Conservation (phyloP, 83 land plant genomes). For the Picea mariana region DNA sequence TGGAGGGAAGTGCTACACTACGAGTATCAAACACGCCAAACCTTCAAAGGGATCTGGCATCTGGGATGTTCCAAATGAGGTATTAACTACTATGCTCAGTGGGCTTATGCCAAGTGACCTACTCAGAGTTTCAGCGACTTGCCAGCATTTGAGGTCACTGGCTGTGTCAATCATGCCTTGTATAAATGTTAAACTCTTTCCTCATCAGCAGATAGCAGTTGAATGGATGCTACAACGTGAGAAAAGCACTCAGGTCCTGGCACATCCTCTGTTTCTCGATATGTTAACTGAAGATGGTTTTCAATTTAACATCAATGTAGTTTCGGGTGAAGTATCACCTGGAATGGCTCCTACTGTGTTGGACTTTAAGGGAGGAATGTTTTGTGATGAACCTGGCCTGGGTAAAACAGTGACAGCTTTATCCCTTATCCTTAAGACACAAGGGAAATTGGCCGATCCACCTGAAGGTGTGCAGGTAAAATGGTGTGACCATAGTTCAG, state of each 20-base stretch:
- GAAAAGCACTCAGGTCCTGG: constrained; percentile 35
- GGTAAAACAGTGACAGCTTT: constrained; percentile 95
- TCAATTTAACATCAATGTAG: constrained; percentile 53
- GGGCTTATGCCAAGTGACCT: constrained; percentile 74
- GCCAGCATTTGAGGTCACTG: constrained; percentile 68
- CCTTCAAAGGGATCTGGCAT: constrained; percentile 39
- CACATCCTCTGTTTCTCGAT: constrained; percentile 71
- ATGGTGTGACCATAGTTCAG: constrained; percentile 69
- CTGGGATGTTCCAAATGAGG: constrained; percentile 77
- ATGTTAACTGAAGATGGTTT: constrained; percentile 86
- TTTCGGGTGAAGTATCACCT: constrained; percentile 74
- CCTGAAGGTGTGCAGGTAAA: constrained; percentile 67
- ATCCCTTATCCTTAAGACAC: constrained; percentile 90
- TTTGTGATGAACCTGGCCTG: constrained; percentile 98
- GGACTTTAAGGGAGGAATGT: constrained; percentile 92
- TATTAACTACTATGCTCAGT: constrained; percentile 55
- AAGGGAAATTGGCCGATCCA: constrained; percentile 78
- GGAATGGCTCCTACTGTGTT: constrained; percentile 59
- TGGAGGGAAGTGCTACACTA: constrained; percentile 26
- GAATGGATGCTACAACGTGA: constrained; percentile 97
- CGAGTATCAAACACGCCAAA: constrained; percentile 44
- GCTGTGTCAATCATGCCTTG: constrained; percentile 83
- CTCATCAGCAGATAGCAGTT: constrained; percentile 92
- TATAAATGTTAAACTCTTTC: constrained; percentile 85
- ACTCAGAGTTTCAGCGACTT: constrained; percentile 65